Evolutionary conservation across 305 asterid genomes (phyloP).

Genomic region (Withania somnifera): DNA sequence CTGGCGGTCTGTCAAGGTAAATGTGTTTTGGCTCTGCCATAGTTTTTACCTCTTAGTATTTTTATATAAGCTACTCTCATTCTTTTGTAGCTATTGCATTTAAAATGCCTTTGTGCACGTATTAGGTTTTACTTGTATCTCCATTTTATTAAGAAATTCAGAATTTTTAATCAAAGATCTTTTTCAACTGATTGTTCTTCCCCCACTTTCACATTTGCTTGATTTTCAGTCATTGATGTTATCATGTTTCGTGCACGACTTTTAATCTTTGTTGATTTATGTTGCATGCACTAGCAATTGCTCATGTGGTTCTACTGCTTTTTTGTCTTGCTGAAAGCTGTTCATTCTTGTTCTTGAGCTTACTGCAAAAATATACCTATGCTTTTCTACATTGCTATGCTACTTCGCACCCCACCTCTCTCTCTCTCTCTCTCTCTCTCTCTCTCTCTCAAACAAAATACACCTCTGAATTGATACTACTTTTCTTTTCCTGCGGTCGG

Average conservation of each 20-base stretch:
- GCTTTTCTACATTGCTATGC: background rate
- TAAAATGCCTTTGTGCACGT: background rate
- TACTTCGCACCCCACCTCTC: background rate
- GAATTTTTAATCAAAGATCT: background rate
- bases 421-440: background rate
- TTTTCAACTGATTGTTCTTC: background rate
- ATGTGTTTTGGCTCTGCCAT: background rate
- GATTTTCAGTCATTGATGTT: background rate
- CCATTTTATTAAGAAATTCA: background rate
- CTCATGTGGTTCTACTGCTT: background rate
- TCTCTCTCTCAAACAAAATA: background rate
- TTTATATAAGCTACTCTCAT: background rate
- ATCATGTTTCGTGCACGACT: background rate
- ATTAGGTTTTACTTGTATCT: background rate
- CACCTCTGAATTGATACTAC: background rate
- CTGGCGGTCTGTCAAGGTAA: slow-evolving; percentile 22
- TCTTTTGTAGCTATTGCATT: background rate
- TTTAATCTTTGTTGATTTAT: background rate
- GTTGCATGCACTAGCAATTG: background rate
- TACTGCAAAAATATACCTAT: background rate
- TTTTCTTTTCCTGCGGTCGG: background rate
- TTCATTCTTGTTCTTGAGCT: background rate
- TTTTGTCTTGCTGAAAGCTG: background rate
- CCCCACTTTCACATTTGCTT: background rate
- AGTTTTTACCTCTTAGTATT: background rate